Conservation (phyloP, 495 filamentous ascomycete species). For the Cercophora samala region DNA sequence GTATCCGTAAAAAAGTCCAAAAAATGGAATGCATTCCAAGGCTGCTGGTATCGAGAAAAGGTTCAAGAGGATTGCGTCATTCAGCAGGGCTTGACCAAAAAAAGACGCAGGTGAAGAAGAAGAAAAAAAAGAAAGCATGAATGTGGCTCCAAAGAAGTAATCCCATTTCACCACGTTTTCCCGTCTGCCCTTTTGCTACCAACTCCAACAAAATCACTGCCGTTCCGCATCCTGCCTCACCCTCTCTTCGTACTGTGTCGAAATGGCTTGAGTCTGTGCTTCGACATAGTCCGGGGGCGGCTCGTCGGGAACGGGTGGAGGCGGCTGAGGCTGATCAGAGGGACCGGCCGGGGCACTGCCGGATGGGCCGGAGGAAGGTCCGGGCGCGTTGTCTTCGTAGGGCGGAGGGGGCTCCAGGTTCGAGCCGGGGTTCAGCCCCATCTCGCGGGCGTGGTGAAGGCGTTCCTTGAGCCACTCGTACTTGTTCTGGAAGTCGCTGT, state of each 20-base stretch:
- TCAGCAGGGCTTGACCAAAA: constrained; percentile 7
- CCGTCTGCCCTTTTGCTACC: not conserved
- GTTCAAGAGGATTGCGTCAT: not conserved
- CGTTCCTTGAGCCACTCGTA: constrained; percentile 85
- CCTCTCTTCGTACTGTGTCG: constrained; percentile 46
- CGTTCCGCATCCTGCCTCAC: constrained; percentile 47
- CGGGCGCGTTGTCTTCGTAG: constrained; percentile 54
- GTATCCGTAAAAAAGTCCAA: not conserved
- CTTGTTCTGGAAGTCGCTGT: constrained; percentile 81
- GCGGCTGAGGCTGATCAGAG: constrained; percentile 27
- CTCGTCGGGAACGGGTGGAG: constrained; percentile 59
- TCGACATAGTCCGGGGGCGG: constrained; percentile 94
- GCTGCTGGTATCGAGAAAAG: not conserved
- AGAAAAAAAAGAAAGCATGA: constrained; percentile 1
- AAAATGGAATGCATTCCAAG: no score
- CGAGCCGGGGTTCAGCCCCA: constrained; percentile 50
- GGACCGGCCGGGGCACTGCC: constrained; percentile 1
- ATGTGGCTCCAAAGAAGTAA: not conserved
- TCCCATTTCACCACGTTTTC: not conserved
- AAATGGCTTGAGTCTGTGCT: constrained; percentile 75
- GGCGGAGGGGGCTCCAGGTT: constrained; percentile 79
- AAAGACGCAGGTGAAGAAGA: not conserved
- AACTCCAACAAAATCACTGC: constrained; percentile 22
- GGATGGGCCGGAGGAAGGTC: constrained; percentile 29
- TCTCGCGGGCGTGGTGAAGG: constrained; percentile 72